These are phyloP conservation scores for Monoraphidium neglectum DNA, from an alignment of 139 green algal genomes.

Conservation along the genomic window DNA sequence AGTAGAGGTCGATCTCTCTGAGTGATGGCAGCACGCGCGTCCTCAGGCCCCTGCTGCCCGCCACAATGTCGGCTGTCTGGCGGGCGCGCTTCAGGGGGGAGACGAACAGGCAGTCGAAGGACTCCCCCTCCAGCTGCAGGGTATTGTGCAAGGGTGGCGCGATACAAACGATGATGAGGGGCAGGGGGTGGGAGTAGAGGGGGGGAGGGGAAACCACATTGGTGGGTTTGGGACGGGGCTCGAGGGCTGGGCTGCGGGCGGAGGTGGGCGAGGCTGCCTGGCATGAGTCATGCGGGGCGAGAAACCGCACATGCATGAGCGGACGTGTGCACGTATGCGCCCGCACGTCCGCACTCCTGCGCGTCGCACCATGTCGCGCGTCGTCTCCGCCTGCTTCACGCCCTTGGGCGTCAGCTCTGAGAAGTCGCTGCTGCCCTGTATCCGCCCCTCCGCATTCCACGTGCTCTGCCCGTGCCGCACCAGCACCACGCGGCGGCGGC, in stretches of 20 bases:
- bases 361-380: slow-evolving; percentile 58
- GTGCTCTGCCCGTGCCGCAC: slow-evolving; percentile 95
- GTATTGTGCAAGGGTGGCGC: neutral
- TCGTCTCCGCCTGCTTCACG: slow-evolving; percentile 74
- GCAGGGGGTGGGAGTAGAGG: no score
- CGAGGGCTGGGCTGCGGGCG: no score
- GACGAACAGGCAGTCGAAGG: slow-evolving; percentile 71
- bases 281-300: no score
- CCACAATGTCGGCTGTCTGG: slow-evolving; percentile 83
- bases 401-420: slow-evolving; percentile 89
- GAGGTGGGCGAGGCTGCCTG: no score
- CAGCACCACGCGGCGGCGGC: slow-evolving; percentile 67
- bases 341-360: no score
- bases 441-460: slow-evolving; percentile 90
- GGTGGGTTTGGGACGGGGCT: no score
- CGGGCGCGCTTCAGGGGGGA: slow-evolving; percentile 79
- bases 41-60: neutral
- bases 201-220: no score
- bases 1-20: slow-evolving; percentile 95
- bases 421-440: slow-evolving; percentile 91
- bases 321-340: no score
- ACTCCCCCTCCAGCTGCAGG: slow-evolving; percentile 66
- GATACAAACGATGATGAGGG: neutral
- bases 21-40: slow-evolving; percentile 58
- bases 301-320: no score